These are phyloP conservation scores for Arthrobotrys entomopaga DNA, from an alignment of 2,329 filamentous ascomycete genomes.

Conservation along the genomic window DNA sequence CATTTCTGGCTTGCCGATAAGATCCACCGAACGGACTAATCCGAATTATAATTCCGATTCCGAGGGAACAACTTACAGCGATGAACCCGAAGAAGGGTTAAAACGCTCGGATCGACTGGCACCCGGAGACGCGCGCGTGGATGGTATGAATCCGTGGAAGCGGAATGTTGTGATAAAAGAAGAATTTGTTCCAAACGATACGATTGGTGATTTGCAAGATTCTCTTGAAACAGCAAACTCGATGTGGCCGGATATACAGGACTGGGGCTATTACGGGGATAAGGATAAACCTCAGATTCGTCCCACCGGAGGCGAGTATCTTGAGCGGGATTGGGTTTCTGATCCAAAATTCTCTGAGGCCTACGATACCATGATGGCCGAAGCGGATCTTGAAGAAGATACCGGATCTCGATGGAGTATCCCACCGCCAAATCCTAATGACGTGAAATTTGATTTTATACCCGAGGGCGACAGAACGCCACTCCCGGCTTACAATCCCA, in stretches of 20 bases:
- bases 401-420: not conserved
- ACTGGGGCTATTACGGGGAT: constrained; percentile 21
- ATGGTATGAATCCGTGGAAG: not conserved
- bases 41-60: constrained; percentile 17
- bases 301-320: constrained; percentile 7
- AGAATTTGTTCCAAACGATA: constrained; percentile 4
- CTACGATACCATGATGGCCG: not conserved
- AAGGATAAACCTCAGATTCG: constrained; percentile 6
- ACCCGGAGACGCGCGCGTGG: constrained; percentile 19
- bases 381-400: not conserved
- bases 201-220: constrained; percentile 1
- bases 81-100: constrained; percentile 9
- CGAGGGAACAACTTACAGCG: constrained; percentile 10
- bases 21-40: not conserved
- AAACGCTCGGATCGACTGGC: constrained; percentile 16
- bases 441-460: not conserved
- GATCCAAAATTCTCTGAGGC: constrained; percentile 1
- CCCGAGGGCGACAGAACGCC: not conserved
- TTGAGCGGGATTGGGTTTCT: not conserved
- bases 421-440: not conserved
- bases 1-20: not conserved
- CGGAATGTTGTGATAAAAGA: constrained; percentile 11
- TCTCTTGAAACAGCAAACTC: not conserved
- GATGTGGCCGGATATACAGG: constrained; percentile 7
- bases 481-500: not conserved